Base-by-base conservation (phyloP, 2,329 filamentous ascomycete species). In the Penicillium sp. region DNA sequence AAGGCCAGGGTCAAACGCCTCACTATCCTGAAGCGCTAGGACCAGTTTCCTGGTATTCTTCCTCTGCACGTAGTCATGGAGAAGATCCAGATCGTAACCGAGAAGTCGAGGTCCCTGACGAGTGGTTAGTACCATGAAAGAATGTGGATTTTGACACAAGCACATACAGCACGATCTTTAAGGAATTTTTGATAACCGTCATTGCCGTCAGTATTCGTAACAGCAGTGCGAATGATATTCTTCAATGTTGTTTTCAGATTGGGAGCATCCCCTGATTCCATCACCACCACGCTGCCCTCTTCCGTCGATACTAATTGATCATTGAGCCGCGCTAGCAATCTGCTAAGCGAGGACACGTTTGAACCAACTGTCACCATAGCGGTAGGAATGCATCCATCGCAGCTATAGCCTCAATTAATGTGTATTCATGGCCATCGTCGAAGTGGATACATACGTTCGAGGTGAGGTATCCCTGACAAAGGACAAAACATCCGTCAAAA, bases 201-300 rank as follows among this genome's bases (percentile, higher is more conserved):
- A 50, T 67, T 66, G 5, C 67, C 69, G 42, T 69, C 66, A 0
- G 63, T 65, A 36, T 69, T 68, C 28, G 65, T 67, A 18, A 75
- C 67, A 4, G 69, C 68, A 34, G 60, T 58, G 53, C 72, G 68
- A 40, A 76, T 76, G 29, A 76, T 69, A 46, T 69, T 73, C 52
- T 75, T 77, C 54, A 77, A 52, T 8, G 68, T 67, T 28, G 67
- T 72, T 50, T 76, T 77, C 27, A 77, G 55, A 55, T 74, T 77
- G 8, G 70, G 64, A 18, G 70, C 68, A 58, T 76, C 71, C 11
- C 67, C 70, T 12, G 74, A 73, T 57, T 73, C 72, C 16, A 77
- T 57, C 12, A 66, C 59, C 31, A 76, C 61, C 16, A 75, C 63
- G 30, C 66, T 64, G 9, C 69, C 70, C 47, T 64, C 63, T 31